Base-by-base conservation (phyloP, 1,139 yeast species). In the Groenewaldozyma auringiensis region DNA sequence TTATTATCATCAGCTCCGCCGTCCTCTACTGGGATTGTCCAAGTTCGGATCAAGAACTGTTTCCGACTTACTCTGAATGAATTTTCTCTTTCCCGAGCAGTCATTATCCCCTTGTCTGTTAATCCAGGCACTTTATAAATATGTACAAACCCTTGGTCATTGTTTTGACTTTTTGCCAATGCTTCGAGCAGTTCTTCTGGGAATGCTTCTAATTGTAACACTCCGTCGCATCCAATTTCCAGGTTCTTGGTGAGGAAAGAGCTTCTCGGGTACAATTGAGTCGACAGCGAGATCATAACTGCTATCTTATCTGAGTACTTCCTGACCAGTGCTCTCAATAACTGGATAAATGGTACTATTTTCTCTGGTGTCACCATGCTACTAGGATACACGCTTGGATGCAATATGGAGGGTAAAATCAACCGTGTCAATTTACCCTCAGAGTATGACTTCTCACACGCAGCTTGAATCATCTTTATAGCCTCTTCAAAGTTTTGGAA, bases 1-100 rank as follows among this genome's bases (percentile, higher is more conserved):
- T 37, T n/a, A 4, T 16, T 31, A 6, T 37, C 18, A 22, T 36
- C 4, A 18, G 22, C 82, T n/a, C n/a, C n/a, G 33, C 75, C 79
- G 47, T 81, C 88, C 50, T 86, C 96, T 2, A 92, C 95, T 0
- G 98, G 97, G 41, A 92, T 92, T 21, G 95, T 86, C 95, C 96
- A 89, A 58, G 81, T 86, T 53, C 84, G 89, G 48, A 89, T 83
- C 58, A 84, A 95, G 61, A 92, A 87, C 58, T 76, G 79, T 64
- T 81, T 79, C 51, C 84, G 74, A 13, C 95, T 92, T 51, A 87
- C 87, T 59, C 83, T 81, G 66, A 89, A 92, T 2, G 95, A 89
- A 63, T 76, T 82, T 64, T 89, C 96, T 45, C 86, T 83, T 47
- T 72, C 71, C 47, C 80, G 78, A 1, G 79, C 75, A 55, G 78